Evolutionary conservation across 192 early-diverging fungal genomes (phyloP).

Genomic region (Coemansia sp.): DNA sequence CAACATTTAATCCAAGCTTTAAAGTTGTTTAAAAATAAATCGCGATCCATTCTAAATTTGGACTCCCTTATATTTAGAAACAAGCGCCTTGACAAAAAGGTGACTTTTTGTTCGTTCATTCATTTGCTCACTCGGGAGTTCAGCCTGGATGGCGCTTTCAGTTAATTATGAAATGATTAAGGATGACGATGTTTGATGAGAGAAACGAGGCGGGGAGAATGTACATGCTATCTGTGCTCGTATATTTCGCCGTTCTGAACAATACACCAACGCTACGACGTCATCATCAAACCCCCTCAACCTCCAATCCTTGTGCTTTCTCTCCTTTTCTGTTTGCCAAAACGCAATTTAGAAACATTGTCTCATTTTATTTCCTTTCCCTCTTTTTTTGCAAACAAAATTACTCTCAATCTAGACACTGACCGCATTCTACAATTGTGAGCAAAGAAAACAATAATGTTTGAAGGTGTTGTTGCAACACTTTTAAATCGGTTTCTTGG

Average conservation of each 20-base stretch:
- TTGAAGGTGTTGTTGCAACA: constrained; percentile 75
- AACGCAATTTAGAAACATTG: neutral
- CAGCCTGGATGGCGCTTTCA: too few species aligned
- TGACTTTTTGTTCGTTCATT: too few species aligned
- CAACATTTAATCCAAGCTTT: neutral
- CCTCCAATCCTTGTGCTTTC: neutral
- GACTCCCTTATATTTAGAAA: neutral
- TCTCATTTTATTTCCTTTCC: neutral
- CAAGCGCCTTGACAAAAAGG: neutral
- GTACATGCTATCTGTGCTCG: too few species aligned
- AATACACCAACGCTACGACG: too few species aligned
- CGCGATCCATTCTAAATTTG: neutral
- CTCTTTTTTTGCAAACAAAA: neutral
- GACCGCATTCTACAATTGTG: neutral
- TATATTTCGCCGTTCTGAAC: too few species aligned
- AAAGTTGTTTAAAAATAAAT: neutral
- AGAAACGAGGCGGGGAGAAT: too few species aligned
- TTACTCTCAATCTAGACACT: neutral
- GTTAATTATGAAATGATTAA: too few species aligned
- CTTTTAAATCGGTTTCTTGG: constrained; percentile 85
- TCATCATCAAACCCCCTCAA: too few species aligned
- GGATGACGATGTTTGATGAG: too few species aligned
- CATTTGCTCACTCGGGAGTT: too few species aligned
- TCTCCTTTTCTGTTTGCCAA: neutral
- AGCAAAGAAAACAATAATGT: constrained; percentile 51